Base-by-base conservation (phyloP, 2,329 filamentous ascomycete genomes). In the Fusarium sp. region DNA sequence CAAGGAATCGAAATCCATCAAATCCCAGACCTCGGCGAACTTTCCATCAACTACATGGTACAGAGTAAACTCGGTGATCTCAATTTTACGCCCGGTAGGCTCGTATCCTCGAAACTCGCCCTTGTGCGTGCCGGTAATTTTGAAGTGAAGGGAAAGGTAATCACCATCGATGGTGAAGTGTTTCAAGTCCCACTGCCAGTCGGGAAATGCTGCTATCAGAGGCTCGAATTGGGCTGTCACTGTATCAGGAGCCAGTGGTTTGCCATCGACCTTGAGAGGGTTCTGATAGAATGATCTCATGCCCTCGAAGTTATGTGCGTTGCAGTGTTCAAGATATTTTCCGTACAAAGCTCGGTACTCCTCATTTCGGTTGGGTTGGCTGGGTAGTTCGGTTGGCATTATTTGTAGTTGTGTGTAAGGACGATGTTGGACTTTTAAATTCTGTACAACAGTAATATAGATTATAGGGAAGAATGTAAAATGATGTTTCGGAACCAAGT, bases 21-120 rank as follows among this genome's bases (percentile, higher is more conserved):
- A 14, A 19, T 62, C 59, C 59, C 59, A 62, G 6, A 62, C 47
- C 1, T 48, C 22, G 0, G 56, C 48, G 15, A 62, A 55, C 19
- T 46, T 62, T 0, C 48, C 56, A n/a, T 43, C 56, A 6, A 62
- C 41, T 10, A 62, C 15, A 6, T 62, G 56, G n/a, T 62, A 62
- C 4, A 62, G 17, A 5, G 56, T 62, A 22, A 62, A 62, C 17
- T 62, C 33, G 1, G 25, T 62, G 32, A 43, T 62, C 25, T 27
- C 56, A 10, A 62, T 33, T 13, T 17, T 55, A 10, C 56, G 23
- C 1, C 59, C 56, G 8, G 56, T 62, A 2, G 56, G 30, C 15
- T 62, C 20, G 23, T 54, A 39, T 6, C 56, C 56, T 19, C 43
- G 35, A 19, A 62, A 62, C 2, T 55, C 41, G 0, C 41, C 59